These are phyloP conservation scores for Geotrichum siamense DNA, from an alignment of 1,139 yeast species.

Conservation along the genomic window DNA sequence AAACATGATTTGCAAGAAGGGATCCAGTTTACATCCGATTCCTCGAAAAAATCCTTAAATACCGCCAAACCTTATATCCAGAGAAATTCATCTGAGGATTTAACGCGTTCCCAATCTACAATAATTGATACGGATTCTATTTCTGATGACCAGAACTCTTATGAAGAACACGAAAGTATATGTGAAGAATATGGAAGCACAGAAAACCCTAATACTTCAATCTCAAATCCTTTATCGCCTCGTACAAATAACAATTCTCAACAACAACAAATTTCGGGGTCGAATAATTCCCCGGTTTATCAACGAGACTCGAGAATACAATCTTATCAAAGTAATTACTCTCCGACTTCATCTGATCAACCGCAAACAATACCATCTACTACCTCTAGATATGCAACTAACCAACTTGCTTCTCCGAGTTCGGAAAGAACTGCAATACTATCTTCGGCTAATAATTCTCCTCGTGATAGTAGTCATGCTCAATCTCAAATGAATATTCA, in stretches of 20 bases:
- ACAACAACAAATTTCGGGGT: neutral
- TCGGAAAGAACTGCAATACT: slow-evolving; percentile 12
- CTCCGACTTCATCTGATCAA: slow-evolving; percentile 8
- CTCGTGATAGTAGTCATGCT: neutral
- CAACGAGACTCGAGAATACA: slow-evolving; percentile 10
- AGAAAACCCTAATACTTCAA: neutral
- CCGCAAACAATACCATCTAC: slow-evolving; percentile 14
- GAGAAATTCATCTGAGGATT: slow-evolving; percentile 11
- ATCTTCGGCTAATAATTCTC: slow-evolving; percentile 1
- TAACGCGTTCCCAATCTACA: slow-evolving; percentile 18
- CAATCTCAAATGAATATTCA: slow-evolving; percentile 11
- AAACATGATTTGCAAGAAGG: slow-evolving; percentile 18
- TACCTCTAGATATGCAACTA: slow-evolving; percentile 2
- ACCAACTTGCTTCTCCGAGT: slow-evolving; percentile 7
- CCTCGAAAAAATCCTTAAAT: slow-evolving; percentile 9
- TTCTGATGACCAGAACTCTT: slow-evolving; percentile 16
- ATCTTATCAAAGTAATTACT: slow-evolving; percentile 11
- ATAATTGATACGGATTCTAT: slow-evolving; percentile 19
- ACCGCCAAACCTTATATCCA: slow-evolving; percentile 14
- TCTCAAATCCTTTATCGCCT: neutral
- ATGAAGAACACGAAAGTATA: slow-evolving; percentile 18
- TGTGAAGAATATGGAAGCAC: slow-evolving; percentile 17
- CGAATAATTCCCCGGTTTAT: slow-evolving; percentile 5
- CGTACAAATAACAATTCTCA: neutral
- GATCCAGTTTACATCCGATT: slow-evolving; percentile 14